phyloP scores from a whole-genome alignment of 1,284 basidiomycete species.

The Ganoderma meredithae region DNA sequence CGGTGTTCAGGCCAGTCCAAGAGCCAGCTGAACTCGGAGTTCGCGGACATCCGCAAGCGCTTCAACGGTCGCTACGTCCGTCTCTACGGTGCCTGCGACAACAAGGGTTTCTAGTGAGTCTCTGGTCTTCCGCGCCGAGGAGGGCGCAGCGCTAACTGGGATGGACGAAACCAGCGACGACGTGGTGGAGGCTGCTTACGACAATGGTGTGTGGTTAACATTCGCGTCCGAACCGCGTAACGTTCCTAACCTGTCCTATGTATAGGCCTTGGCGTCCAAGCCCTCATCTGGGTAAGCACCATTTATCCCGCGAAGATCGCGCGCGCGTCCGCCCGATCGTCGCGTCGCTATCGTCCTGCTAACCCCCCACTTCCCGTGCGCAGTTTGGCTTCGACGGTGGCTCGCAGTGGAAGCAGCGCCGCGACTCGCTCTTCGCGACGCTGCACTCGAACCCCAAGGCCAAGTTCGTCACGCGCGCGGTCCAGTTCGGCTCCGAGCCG shows the following conservation, averaged over 20 bases:
- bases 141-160: background rate
- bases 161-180: conserved; percentile 54
- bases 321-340: background rate
- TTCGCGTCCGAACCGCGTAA: background rate
- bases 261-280: conserved; percentile 70
- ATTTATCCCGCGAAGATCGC: background rate
- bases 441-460: conserved; percentile 71
- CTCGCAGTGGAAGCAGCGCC: conserved; percentile 62
- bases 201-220: conserved; percentile 42
- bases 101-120: conserved; percentile 66
- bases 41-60: conserved; percentile 63
- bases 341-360: background rate
- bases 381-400: conserved; percentile 71
- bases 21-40: conserved; percentile 60
- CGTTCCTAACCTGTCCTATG: conserved; percentile 2
- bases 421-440: conserved; percentile 59
- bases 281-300: conserved; percentile 72
- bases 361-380: background rate
- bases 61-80: conserved; percentile 77
- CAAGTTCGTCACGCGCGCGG: conserved; percentile 68
- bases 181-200: conserved; percentile 76
- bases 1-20: conserved; percentile 41
- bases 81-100: conserved; percentile 73
- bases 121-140: too few relatives aligned
- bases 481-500: conserved; percentile 82